Evolutionary conservation across 306 rosid species (phyloP), one percentile per base, ranked within the genome.

Genomic region (Amphicarpaea edgeworthii): DNA sequence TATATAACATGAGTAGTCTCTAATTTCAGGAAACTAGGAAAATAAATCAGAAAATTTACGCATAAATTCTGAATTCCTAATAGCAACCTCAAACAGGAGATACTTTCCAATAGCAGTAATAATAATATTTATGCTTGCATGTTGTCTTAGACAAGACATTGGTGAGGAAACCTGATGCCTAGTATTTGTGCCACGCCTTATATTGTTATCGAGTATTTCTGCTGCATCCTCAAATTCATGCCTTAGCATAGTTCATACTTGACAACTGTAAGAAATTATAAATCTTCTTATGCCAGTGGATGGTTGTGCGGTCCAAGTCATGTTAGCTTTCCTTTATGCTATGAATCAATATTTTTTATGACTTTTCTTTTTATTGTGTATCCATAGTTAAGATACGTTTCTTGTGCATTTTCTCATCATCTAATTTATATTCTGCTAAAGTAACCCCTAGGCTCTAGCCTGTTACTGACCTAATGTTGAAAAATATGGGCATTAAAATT

Each of bases 401-500:
- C 34, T 30, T 58, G 63, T 6, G 46, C 28, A 38, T 54, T 72
- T 72, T 21, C 17, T 7, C 49, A 21, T 47, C 24, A 14, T 68
- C 5, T 26, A 61, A 7, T 74, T 26, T 19, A 47, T 32, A 41
- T 40, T 60, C 51, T 75, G 38, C 67, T 34, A 4, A 54, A 70
- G 61, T 55, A n/a, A 46, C 38, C 49, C 77, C 45, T 68, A 53
- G 45, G 43, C 37, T 61, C 53, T 73, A 38, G 53, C 43, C 23
- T 72, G 60, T 32, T 55, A 8, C n/a, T 61, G 51, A 34, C 50
- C 58, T 21, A 24, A 5, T 30, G 41, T 47, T 24, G 71, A 55
- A 72, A 72, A 72, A 65, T 43, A 75, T 43, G 65, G 59, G 9
- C 68, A 28, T 28, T 24, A 57, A 40, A 40, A 67, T 42, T 38